Base-by-base conservation (phyloP, 805 yeast genomes). In the Blastobotrys attinorum region DNA sequence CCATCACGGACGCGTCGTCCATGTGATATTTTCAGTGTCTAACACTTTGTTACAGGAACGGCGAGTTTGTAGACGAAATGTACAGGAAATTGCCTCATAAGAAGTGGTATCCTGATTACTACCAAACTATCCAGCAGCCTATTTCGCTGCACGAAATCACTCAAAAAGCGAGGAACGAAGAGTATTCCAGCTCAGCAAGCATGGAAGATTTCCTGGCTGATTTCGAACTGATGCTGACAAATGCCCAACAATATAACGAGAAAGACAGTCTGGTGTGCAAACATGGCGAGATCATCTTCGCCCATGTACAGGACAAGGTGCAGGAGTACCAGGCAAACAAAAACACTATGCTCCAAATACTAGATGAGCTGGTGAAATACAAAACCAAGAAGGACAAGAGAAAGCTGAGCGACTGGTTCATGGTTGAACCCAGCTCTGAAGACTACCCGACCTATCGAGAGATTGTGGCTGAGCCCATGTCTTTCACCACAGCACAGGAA, bases 91-190 rank as follows among this genome's bases (percentile, higher is more conserved):
- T 83, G 43, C 97, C 97, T 3, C 73, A 89, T 0, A 73, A 75
- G 50, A 75, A 75, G 59, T 59, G 77, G 42, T 90, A 87, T 60
- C 92, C 96, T 0, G 97, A 90, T 62, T 90, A 90, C 61, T 90
- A 82, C 67, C 46, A 71, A 53, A 58, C 81, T 25, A 81, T 83
- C 54, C 63, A 67, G 50, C 61, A 65, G 44, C 88, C 89, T 2
- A 74, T 80, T 18, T 72, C 88, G 2, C 60, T 84, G 40, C 67
- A 68, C 43, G 77, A 71, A 49, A 65, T 83, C 46, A 67, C 64
- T 41, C 71, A 70, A 55, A 69, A 69, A 39, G 56, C 75, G 36
- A 61, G 64, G 8, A 59, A 64, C 22, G 67, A 47, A 22, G 52
- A 53, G 22, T 66, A 62, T 44, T 65, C 67, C 39, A n/a, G n/a